A percentile compares a stretch with the other conserved stretches of the same genome.
These are phyloP conservation scores for Aschersonia sp. DNA, from an alignment of 2,329 filamentous ascomycete species.

Conservation along the genomic window DNA sequence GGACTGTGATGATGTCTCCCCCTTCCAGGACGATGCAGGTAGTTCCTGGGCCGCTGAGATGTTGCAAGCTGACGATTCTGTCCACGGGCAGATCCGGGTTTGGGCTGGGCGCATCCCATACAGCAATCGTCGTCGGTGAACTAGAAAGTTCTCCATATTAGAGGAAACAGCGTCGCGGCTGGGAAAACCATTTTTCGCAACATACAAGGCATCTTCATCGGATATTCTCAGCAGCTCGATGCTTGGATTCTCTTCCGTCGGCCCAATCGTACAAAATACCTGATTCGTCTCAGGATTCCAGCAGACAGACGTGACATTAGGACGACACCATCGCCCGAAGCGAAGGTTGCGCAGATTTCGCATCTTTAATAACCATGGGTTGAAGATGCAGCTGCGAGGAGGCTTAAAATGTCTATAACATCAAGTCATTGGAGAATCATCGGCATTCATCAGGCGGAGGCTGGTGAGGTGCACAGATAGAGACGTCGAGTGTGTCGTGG, in stretches of 20 bases:
- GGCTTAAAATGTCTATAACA: no score
- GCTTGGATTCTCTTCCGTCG: conserved; percentile 49
- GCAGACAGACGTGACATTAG: conserved; percentile 57
- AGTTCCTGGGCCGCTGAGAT: conserved; percentile 66
- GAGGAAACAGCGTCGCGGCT: neutral
- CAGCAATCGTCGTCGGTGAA: conserved; percentile 41
- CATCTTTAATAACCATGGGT: conserved; percentile 35
- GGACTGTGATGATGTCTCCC: conserved; percentile 78
- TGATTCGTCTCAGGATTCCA: conserved; percentile 76
- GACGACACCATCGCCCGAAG: conserved; percentile 49
- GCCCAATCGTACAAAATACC: conserved; percentile 73
- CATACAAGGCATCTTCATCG: conserved; percentile 21
- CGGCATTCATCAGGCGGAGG: neutral
- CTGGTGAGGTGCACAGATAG: conserved; percentile 1
- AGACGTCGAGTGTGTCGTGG: no score
- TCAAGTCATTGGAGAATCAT: no score
- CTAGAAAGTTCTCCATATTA: conserved; percentile 5
- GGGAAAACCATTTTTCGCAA: neutral
- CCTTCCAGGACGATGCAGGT: conserved; percentile 76
- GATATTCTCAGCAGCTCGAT: conserved; percentile 55
- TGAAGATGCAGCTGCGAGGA: neutral
- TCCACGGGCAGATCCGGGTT: conserved; percentile 63
- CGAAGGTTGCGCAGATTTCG: conserved; percentile 73
- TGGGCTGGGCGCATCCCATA: conserved; percentile 79
- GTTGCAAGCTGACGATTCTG: conserved; percentile 63